Percentiles rank a stretch among this genome's conserved stretches.
These are phyloP conservation scores for Vaccinium darrowii DNA, from an alignment of 148 eudicot species.

Conservation along the genomic window DNA sequence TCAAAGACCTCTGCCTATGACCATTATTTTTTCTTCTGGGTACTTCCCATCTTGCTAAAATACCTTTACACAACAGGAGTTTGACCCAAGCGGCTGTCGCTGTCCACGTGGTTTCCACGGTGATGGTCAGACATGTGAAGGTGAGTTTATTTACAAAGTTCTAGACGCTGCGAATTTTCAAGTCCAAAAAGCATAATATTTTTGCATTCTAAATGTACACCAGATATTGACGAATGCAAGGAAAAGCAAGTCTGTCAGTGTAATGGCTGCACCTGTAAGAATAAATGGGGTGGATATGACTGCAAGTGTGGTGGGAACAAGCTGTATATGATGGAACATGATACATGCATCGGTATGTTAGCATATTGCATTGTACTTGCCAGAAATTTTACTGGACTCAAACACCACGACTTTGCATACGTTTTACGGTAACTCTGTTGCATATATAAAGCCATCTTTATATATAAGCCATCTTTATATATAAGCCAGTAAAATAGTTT, in stretches of 20 bases:
- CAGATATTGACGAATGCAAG: conserved; percentile 86
- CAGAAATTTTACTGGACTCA: conserved; percentile 12
- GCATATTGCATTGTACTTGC: neutral
- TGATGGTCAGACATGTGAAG: conserved; percentile 83
- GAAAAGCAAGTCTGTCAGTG: conserved; percentile 53
- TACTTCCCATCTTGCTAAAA: neutral
- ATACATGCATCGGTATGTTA: conserved; percentile 76
- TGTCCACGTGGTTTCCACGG: conserved; percentile 86
- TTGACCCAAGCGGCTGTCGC: conserved; percentile 56
- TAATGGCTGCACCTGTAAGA: conserved; percentile 63
- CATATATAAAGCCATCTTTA: no score
- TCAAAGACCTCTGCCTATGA: neutral
- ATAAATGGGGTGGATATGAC: conserved; percentile 81
- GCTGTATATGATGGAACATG: conserved; percentile 69
- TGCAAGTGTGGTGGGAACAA: conserved; percentile 68
- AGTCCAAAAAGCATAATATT: neutral
- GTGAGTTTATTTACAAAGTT: conserved; percentile 27
- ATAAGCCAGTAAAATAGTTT: no score
- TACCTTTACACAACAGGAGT: conserved; percentile 36
- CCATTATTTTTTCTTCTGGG: neutral
- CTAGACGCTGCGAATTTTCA: neutral
- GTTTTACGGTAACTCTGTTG: no score
- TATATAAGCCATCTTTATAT: no score
- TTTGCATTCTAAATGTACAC: neutral
- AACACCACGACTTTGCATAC: no score